A percentile compares a stretch with the other conserved stretches of the same genome.
Evolutionary conservation across 176 grass and related monocot species (phyloP).

Genomic region (Triticum monococcum): DNA sequence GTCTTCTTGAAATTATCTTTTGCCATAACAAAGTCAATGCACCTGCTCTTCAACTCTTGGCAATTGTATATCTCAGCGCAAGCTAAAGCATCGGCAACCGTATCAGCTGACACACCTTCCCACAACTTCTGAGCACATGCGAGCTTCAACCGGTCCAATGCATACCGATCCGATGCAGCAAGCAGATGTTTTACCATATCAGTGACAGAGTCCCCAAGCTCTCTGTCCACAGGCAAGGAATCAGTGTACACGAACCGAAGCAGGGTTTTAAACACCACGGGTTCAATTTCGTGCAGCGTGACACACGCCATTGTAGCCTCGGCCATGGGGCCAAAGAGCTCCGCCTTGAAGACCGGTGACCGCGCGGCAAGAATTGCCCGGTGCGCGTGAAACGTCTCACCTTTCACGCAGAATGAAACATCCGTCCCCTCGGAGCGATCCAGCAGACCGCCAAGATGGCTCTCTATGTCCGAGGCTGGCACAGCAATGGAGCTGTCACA

Average conservation of each 20-base stretch:
- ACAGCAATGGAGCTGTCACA: background rate
- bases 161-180: constrained; percentile 56
- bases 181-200: background rate
- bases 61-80: constrained; percentile 52
- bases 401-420: constrained; percentile 23
- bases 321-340: constrained; percentile 29
- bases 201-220: background rate
- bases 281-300: constrained; percentile 20
- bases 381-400: constrained; percentile 25
- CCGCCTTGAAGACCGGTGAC: constrained; percentile 25
- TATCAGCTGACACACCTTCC: constrained; percentile 20
- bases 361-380: constrained; percentile 13
- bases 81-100: constrained; percentile 26
- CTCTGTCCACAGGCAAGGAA: background rate
- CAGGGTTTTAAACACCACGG: constrained; percentile 32
- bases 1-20: constrained; percentile 42
- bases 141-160: constrained; percentile 52
- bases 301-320: constrained; percentile 3
- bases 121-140: constrained; percentile 43
- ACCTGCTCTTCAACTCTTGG: constrained; percentile 44
- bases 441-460: background rate
- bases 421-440: constrained; percentile 5
- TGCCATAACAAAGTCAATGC: constrained; percentile 35
- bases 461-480: constrained; percentile 18
- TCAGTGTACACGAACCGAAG: constrained; percentile 59